Conservation (phyloP, 2,329 filamentous ascomycete species). For the Uncinocarpus reesii region DNA sequence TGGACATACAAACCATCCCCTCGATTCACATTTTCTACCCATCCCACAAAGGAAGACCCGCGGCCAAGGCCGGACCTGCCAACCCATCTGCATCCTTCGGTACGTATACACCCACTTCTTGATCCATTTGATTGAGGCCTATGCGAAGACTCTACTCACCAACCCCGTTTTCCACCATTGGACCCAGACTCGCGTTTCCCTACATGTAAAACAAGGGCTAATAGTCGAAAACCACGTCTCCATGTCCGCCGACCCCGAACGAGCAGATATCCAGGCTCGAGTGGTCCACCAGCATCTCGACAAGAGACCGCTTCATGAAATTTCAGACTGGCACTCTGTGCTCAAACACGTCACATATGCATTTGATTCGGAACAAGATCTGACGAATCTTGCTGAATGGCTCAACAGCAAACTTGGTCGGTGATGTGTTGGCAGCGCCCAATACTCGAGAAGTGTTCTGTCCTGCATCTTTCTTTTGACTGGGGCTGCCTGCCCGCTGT, state of each 20-base stretch:
- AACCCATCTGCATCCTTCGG: constrained; percentile 38
- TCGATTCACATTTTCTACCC: constrained; percentile 61
- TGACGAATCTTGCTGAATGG: constrained; percentile 17
- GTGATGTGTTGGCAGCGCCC: not conserved
- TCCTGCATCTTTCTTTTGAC: not conserved
- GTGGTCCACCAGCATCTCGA: constrained; percentile 26
- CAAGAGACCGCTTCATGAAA: constrained; percentile 42
- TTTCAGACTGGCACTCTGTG: constrained; percentile 31
- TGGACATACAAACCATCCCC: constrained; percentile 86
- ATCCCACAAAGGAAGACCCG: constrained; percentile 50
- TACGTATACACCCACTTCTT: constrained; percentile 25
- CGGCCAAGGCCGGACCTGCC: constrained; percentile 46
- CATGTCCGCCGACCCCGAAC: constrained; percentile 25
- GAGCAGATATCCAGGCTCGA: constrained; percentile 27
- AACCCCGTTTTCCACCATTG: not conserved
- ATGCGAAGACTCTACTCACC: not conserved
- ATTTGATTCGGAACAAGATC: constrained; percentile 10
- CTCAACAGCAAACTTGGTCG: constrained; percentile 20
- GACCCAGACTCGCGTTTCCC: constrained; percentile 33
- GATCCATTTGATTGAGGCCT: not conserved
- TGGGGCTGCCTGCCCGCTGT: too few species aligned
- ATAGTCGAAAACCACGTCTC: constrained; percentile 35
- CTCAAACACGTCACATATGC: constrained; percentile 13
- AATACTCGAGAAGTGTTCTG: not conserved
- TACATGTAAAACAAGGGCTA: constrained; percentile 33